A percentile compares a stretch with the other conserved stretches of the same genome.
Evolutionary conservation across 2,329 filamentous ascomycete species (phyloP).

Genomic region (Tolypocladium pustulatum): DNA sequence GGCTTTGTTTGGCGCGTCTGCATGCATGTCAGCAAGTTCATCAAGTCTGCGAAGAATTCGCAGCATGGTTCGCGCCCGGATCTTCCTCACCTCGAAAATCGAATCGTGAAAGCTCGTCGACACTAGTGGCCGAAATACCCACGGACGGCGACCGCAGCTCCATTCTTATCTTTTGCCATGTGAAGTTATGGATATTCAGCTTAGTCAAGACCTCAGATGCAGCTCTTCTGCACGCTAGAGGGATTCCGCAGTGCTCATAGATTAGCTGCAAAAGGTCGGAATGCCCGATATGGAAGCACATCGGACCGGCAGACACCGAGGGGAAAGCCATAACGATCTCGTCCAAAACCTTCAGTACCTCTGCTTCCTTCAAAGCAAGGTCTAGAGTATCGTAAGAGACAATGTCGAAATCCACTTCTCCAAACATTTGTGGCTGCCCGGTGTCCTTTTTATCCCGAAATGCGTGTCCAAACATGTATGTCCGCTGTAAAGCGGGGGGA

Average conservation of each 20-base stretch:
- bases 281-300: constrained; percentile 89
- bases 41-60: not conserved
- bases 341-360: constrained; percentile 88
- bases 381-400: constrained; percentile 75
- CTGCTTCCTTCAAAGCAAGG: constrained; percentile 80
- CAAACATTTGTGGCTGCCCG: constrained; percentile 70
- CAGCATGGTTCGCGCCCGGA: not conserved
- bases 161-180: constrained; percentile 72
- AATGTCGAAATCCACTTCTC: constrained; percentile 94
- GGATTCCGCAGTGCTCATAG: constrained; percentile 83
- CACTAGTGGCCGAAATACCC: constrained; percentile 75
- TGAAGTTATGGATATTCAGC: constrained; percentile 70
- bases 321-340: constrained; percentile 80
- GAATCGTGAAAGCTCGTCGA: constrained; percentile 83
- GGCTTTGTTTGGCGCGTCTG: constrained; percentile 45
- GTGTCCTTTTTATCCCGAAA: constrained; percentile 72
- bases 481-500: constrained; percentile 53
- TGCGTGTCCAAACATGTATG: constrained; percentile 79
- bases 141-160: constrained; percentile 74
- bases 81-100: constrained; percentile 64
- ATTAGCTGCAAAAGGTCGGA: constrained; percentile 76
- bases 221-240: constrained; percentile 51
- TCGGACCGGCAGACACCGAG: constrained; percentile 55
- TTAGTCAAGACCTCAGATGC: constrained; percentile 80
- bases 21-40: constrained; percentile 5